Base-by-base conservation (phyloP, 2,329 filamentous ascomycete species). In the Stylonectria norvegica region DNA sequence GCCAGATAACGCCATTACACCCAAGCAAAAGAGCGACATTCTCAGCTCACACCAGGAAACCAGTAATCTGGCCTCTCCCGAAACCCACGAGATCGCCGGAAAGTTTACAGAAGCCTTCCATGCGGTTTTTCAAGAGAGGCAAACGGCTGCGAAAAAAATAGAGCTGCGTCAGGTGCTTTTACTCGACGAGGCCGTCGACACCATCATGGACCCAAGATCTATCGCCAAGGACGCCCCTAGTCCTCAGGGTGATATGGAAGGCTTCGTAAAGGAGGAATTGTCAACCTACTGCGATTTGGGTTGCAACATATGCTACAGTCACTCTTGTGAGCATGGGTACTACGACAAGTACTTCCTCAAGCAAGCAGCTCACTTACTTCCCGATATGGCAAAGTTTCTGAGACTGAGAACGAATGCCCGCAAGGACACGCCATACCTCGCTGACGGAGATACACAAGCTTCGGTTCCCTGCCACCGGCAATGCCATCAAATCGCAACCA, bases 281-380 rank as follows among this genome's bases (percentile, higher is more conserved):
- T 72, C 73, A 34, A 79, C 74, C 2, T 78, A 79, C 52, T 70
- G 70, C 20, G 67, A 76, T 8, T 65, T 81, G 12, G 74, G 73
- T 10, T 81, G 78, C 49, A 60, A 78, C n/a, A 72, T 79, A 36
- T 81, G 78, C 59, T 76, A 71, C 52, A 75, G 75, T 36, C 73
- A 80, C 55, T 78, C 76, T 10, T 81, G 78, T 43, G 78, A 81
- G 52, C 78, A 81, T 47, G 78, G 77, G 32, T 76, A 79, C 38
- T 79, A 78, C 36, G 73, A 77, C 39, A 71, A 73, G 36, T 75
- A 61, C 33, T 70, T 70, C 32, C 56, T 76, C 43, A 75, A 78
- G 50, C 68, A 72, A 22, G 73, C 71, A 3, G 75, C 79, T 51
- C 76, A 74, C 3, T 63, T 79, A 28, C 53, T 59, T 5, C 58